A percentile compares a stretch with the other conserved stretches of the same genome.
phyloP scores from a whole-genome alignment of 768 basidiomycete species.

The Naganishia friedmannii region DNA sequence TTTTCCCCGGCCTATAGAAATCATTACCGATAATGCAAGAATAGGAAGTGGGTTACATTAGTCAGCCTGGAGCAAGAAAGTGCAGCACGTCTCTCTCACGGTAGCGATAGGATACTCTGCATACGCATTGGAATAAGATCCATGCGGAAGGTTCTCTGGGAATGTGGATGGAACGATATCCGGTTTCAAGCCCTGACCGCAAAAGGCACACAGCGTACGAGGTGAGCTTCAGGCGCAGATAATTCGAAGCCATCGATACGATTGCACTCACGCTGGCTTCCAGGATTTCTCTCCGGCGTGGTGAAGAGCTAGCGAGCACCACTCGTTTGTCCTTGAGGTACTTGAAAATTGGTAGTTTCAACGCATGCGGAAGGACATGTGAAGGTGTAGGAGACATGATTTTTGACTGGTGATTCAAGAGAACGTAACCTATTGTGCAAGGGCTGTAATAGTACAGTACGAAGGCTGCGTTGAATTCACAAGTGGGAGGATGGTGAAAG shows the following conservation, averaged over 20 bases:
- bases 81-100: slow-evolving; percentile 51
- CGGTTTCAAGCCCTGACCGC: slow-evolving; percentile 62
- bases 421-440: too few relatives aligned
- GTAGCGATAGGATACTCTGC: slow-evolving; percentile 75
- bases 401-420: background rate
- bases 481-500: too few relatives aligned
- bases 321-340: slow-evolving; percentile 74
- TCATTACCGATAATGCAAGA: background rate
- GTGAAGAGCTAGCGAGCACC: slow-evolving; percentile 80
- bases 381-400: slow-evolving; percentile 36
- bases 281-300: slow-evolving; percentile 78
- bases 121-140: slow-evolving; percentile 63
- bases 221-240: background rate
- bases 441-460: too few relatives aligned
- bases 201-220: background rate
- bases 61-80: background rate
- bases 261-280: slow-evolving; percentile 70
- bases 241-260: background rate
- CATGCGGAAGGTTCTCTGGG: slow-evolving; percentile 68
- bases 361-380: slow-evolving; percentile 45
- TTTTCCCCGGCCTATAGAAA: slow-evolving; percentile 56
- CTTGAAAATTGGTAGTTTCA: slow-evolving; percentile 53
- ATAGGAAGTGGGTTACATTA: background rate
- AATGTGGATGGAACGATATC: slow-evolving; percentile 76
- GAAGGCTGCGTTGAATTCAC: too few relatives aligned